Base-by-base conservation (phyloP, 1,284 basidiomycete genomes). In the Trichosporon sp. region DNA sequence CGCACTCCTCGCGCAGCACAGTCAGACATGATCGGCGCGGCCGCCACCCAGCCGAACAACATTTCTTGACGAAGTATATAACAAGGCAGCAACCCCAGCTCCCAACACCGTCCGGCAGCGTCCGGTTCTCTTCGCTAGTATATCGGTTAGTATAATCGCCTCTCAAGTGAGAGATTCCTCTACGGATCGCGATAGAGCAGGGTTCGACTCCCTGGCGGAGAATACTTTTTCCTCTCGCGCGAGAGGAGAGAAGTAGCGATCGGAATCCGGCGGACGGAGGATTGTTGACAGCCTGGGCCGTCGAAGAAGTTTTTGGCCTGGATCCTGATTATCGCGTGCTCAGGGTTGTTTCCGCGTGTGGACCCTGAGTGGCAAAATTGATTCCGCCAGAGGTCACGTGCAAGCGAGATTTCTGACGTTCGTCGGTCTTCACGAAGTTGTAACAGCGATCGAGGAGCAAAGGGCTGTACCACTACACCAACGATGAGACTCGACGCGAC, bases 401-500 rank as follows among this genome's bases (percentile, higher is more conserved):
- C 59, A 6, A 14, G 6, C 21, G 31, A 35, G 59, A 63, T 63
- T 63, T 63, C 59, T 35, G 59, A 35, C 59, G 59, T 63, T 37
- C 59, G 14, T 11, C 31, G 56, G 31, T n/a, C 31, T 35, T 35
- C 21, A 21, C 56, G 31, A 61, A 19, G 32, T 31, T n/a, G 31
- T 14, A 2, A 61, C 4, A 3, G 12, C 7, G 5, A 35, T 31
- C 19, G 31, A 6, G 12, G 56, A 35, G 56, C 56, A 31, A 61
- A 16, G 32, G 31, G 16, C 14, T n/a, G 26, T 14, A 63, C 59
- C 32, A 63, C 54, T 31, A 63, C 59, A 63, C 21, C 31, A 31
- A 82, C 32, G 70, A 96, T 98, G 94, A 96, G 93, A 87, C 88
- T 98, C 68, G 94, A 98, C 83, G 93, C 92, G 7, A 96, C 93